Conservation (phyloP, 2,329 filamentous ascomycete species). For the Pseudogymnoascus sp. region DNA sequence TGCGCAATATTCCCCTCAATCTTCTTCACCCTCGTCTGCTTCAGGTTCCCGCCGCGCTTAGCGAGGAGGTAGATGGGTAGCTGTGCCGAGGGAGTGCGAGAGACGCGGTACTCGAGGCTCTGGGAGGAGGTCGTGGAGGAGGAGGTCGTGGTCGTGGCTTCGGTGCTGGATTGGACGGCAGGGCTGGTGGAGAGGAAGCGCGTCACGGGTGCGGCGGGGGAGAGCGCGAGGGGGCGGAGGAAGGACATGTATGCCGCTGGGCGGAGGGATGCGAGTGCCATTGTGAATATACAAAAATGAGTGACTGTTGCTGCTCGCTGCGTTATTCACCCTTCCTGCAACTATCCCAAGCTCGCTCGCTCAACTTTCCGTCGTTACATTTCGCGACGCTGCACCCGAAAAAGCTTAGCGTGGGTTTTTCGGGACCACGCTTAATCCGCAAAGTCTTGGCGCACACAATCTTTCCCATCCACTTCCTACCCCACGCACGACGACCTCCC, state of each 20-base stretch:
- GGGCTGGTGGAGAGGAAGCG: slow-evolving; percentile 23
- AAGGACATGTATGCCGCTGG: slow-evolving; percentile 20
- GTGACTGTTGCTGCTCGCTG: background rate
- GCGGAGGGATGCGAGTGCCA: background rate
- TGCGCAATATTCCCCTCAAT: slow-evolving; percentile 64
- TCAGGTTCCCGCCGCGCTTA: slow-evolving; percentile 70
- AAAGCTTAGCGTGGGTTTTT: background rate
- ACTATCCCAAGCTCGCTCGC: background rate
- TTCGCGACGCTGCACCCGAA: background rate
- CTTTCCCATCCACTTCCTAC: slow-evolving; percentile 17
- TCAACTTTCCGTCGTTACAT: slow-evolving; percentile 1
- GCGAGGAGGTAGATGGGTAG: slow-evolving; percentile 69
- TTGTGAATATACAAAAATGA: background rate
- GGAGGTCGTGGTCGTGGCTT: background rate
- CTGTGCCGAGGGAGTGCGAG: slow-evolving; percentile 62
- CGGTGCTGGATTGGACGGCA: slow-evolving; percentile 11
- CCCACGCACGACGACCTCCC: slow-evolving; percentile 11
- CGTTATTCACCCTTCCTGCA: background rate
- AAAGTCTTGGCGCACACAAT: slow-evolving; percentile 13
- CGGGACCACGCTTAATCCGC: background rate
- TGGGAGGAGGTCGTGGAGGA: slow-evolving; percentile 13
- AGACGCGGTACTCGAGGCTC: slow-evolving; percentile 45
- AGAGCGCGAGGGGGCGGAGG: slow-evolving; percentile 27
- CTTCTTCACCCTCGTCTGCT: slow-evolving; percentile 70
- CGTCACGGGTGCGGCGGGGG: slow-evolving; percentile 24